Conservation (phyloP, 2,329 filamentous ascomycete species). For the Ascocoryne sarcoides region DNA sequence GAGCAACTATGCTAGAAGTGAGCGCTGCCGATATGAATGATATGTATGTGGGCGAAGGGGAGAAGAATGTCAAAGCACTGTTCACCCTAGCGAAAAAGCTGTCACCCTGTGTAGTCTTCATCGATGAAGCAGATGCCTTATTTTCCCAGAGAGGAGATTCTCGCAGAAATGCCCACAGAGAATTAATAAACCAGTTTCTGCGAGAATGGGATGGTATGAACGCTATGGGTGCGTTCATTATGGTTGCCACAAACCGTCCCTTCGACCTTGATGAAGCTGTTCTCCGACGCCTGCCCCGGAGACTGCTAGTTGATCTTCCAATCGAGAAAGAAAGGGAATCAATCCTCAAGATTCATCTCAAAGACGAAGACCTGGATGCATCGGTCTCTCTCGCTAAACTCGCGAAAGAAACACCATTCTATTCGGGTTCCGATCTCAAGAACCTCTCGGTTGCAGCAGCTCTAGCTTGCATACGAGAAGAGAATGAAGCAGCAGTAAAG, state of each 20-base stretch:
- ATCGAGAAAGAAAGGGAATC: constrained; percentile 54
- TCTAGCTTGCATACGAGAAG: constrained; percentile 69
- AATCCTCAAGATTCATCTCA: constrained; percentile 64
- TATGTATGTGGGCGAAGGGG: constrained; percentile 91
- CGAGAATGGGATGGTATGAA: constrained; percentile 92
- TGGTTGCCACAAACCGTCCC: constrained; percentile 93
- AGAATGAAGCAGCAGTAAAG: constrained; percentile 39
- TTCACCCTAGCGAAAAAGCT: constrained; percentile 89
- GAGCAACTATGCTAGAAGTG: constrained; percentile 73
- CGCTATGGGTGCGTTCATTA: constrained; percentile 82
- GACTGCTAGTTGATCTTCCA: constrained; percentile 66
- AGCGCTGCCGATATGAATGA: constrained; percentile 88
- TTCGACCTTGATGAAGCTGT: constrained; percentile 91
- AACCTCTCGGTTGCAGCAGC: constrained; percentile 74
- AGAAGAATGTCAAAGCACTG: constrained; percentile 90
- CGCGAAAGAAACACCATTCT: constrained; percentile 61
- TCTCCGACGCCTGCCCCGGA: constrained; percentile 63
- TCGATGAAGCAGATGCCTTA: constrained; percentile 92
- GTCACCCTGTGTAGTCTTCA: constrained; percentile 86
- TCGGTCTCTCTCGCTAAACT: constrained; percentile 54
- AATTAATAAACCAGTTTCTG: constrained; percentile 93
- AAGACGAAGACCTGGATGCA: constrained; percentile 53
- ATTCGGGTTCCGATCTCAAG: constrained; percentile 78
- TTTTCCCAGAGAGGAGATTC: constrained; percentile 67
- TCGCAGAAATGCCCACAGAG: constrained; percentile 65